These are phyloP conservation scores for Colletotrichum simmondsii DNA, from an alignment of 2,329 filamentous ascomycete genomes.

Conservation along the genomic window DNA sequence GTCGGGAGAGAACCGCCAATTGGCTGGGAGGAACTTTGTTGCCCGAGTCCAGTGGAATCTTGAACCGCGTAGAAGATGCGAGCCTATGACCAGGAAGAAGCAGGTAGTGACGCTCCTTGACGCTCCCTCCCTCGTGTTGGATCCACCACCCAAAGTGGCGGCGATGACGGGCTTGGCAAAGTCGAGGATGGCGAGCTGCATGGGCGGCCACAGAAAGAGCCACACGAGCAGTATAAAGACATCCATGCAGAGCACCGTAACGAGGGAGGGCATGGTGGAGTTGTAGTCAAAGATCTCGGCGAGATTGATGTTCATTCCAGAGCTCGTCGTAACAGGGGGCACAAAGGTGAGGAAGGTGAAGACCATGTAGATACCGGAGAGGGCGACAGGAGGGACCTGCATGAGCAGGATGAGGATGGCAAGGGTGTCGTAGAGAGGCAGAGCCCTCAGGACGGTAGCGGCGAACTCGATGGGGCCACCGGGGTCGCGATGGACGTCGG, in stretches of 20 bases:
- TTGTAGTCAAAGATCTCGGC: constrained; percentile 93
- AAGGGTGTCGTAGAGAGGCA: constrained; percentile 93
- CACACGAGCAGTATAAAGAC: constrained; percentile 84
- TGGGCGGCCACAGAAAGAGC: constrained; percentile 87
- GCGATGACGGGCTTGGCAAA: constrained; percentile 94
- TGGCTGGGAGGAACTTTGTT: constrained; percentile 57
- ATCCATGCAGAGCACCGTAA: constrained; percentile 87
- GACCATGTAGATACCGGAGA: constrained; percentile 90
- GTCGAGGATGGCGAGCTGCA: constrained; percentile 89
- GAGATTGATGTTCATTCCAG: constrained; percentile 83
- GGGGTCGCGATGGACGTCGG: constrained; percentile 75
- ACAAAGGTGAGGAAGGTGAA: constrained; percentile 95
- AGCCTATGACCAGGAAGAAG: constrained; percentile 72
- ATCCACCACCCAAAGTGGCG: constrained; percentile 87
- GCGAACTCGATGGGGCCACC: constrained; percentile 82
- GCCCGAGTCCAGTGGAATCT: constrained; percentile 59
- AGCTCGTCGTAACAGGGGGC: constrained; percentile 81
- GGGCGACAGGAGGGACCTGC: constrained; percentile 87
- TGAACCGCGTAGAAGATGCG: constrained; percentile 63
- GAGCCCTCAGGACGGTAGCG: constrained; percentile 87
- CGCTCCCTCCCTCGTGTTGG: constrained; percentile 73
- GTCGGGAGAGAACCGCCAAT: constrained; percentile 56
- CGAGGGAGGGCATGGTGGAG: constrained; percentile 85
- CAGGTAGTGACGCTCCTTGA: constrained; percentile 79
- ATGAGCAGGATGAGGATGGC: constrained; percentile 96